Conservation (phyloP, 148 eudicot genomes). For the Persicaria maculosa region DNA sequence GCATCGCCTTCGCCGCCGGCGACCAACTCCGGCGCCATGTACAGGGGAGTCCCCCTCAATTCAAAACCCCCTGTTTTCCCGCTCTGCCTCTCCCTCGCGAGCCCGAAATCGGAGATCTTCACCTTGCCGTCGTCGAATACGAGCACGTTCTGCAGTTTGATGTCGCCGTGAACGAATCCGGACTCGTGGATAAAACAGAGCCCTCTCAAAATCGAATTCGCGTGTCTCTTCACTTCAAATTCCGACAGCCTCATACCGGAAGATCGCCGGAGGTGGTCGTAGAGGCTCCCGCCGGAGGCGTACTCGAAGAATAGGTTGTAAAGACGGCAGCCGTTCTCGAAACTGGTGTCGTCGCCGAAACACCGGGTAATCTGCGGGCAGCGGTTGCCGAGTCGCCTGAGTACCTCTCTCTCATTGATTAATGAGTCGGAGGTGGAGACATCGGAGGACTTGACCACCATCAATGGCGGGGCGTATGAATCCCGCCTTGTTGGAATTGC, state of each 20-base stretch:
- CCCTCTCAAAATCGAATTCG: slow-evolving; percentile 11
- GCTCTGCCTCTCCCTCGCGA: slow-evolving; percentile 8
- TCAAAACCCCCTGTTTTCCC: slow-evolving; percentile 17
- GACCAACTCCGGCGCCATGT: slow-evolving; percentile 62
- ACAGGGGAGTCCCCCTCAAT: slow-evolving; percentile 56
- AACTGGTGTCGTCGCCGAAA: slow-evolving; percentile 9
- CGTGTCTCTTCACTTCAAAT: neutral
- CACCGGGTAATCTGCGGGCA: slow-evolving; percentile 12
- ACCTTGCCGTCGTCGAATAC: neutral
- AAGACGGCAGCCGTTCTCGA: slow-evolving; percentile 8
- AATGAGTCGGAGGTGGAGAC: slow-evolving; percentile 8
- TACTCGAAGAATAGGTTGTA: slow-evolving; percentile 19
- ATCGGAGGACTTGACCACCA: slow-evolving; percentile 16
- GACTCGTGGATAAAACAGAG: slow-evolving; percentile 14
- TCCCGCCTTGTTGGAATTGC: slow-evolving; percentile 26
- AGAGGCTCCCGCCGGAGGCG: slow-evolving; percentile 1
- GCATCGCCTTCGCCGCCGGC: slow-evolving; percentile 27
- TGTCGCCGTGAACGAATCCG: slow-evolving; percentile 20
- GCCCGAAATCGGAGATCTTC: slow-evolving; percentile 22
- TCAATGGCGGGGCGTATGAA: neutral
- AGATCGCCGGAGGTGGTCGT: too few species aligned
- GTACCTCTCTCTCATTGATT: slow-evolving; percentile 15
- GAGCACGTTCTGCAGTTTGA: slow-evolving; percentile 17
- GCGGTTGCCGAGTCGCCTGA: neutral
- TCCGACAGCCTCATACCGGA: neutral